These are phyloP conservation scores for Gossypium schwendimanii DNA, from an alignment of 441 rosid species.

Conservation along the genomic window DNA sequence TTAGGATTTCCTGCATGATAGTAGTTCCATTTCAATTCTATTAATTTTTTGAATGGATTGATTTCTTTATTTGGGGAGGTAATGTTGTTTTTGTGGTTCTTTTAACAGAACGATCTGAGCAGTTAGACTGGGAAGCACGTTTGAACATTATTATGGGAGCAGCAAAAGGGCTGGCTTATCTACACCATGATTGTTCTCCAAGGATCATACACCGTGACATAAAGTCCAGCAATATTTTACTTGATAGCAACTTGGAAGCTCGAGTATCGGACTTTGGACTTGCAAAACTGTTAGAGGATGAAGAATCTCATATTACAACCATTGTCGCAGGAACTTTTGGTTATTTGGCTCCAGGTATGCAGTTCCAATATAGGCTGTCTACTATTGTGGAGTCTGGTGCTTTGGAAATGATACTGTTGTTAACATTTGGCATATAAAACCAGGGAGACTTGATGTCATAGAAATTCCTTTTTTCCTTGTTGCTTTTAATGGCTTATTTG, in stretches of 20 bases:
- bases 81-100: constrained; percentile 14
- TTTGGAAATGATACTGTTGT: not conserved
- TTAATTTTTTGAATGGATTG: not conserved
- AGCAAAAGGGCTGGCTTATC: constrained; percentile 89
- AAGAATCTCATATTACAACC: constrained; percentile 97
- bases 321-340: constrained; percentile 99
- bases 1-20: not conserved
- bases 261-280: constrained; percentile 98
- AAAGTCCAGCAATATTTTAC: constrained; percentile 93
- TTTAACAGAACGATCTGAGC: constrained; percentile 76
- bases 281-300: constrained; percentile 89
- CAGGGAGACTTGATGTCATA: not conserved
- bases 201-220: constrained; percentile 98
- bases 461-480: not conserved
- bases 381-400: not conserved
- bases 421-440: not conserved
- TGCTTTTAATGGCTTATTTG: not conserved
- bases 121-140: constrained; percentile 91
- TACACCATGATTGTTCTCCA: constrained; percentile 98
- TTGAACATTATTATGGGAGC: constrained; percentile 90
- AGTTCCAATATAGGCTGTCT: not conserved
- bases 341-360: constrained; percentile 92
- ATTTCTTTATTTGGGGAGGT: not conserved
- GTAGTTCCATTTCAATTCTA: not conserved
- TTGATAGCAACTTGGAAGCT: constrained; percentile 93